These are phyloP conservation scores for Xylaria grammica DNA, from an alignment of 495 filamentous ascomycete genomes.

Conservation along the genomic window DNA sequence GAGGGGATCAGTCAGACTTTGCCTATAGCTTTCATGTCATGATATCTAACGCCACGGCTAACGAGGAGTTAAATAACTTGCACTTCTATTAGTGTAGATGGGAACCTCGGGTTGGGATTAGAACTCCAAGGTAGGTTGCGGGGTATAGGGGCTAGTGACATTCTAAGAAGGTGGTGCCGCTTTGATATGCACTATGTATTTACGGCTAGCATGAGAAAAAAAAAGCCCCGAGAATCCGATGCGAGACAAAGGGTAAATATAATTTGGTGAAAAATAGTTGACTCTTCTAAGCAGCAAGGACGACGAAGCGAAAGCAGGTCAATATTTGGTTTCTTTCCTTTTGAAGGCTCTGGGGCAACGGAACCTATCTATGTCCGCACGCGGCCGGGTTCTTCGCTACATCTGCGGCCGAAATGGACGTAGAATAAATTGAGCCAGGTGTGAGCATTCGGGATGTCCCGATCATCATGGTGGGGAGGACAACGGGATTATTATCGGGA, in stretches of 20 bases:
- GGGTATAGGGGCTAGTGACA: neutral
- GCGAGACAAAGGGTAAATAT: too few species aligned
- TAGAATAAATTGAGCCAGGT: neutral
- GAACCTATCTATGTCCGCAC: neutral
- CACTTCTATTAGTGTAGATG: too few species aligned
- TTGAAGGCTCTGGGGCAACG: neutral
- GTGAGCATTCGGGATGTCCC: neutral
- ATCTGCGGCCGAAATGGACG: neutral
- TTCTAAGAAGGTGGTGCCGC: too few species aligned
- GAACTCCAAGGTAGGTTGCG: slow-evolving; percentile 4
- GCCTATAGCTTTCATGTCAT: too few species aligned
- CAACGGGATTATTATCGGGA: neutral
- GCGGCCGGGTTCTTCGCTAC: neutral
- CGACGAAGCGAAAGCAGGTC: too few species aligned
- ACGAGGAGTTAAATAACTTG: too few species aligned
- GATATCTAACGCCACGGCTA: too few species aligned
- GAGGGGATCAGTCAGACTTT: neutral
- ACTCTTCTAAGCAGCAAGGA: too few species aligned
- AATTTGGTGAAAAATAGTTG: too few species aligned
- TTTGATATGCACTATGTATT: too few species aligned
- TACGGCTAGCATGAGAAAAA: too few species aligned
- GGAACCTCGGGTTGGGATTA: neutral
- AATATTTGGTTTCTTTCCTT: neutral
- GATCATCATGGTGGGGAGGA: slow-evolving; percentile 3
- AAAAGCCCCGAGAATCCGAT: too few species aligned